phyloP scores from a whole-genome alignment of 2,329 filamentous ascomycete species.

The Emergomyces orientalis region DNA sequence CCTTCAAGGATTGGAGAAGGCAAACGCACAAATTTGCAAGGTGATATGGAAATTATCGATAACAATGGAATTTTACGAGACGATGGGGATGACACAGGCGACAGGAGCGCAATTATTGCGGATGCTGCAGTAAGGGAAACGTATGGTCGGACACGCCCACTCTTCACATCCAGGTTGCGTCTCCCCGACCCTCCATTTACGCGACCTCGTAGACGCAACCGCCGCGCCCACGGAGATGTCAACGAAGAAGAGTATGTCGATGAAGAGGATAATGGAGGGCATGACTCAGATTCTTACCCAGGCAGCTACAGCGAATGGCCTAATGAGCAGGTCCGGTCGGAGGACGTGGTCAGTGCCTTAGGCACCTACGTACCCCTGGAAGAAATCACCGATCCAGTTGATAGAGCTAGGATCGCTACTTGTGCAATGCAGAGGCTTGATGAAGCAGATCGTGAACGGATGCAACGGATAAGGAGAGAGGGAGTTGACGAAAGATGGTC shows the following conservation, averaged over 20 bases:
- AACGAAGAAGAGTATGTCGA: constrained; percentile 17
- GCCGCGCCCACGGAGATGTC: background rate
- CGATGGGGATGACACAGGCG: constrained; percentile 51
- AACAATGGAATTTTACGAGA: constrained; percentile 51
- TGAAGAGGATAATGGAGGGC: constrained; percentile 16
- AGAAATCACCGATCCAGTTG: constrained; percentile 35
- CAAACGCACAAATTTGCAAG: constrained; percentile 54
- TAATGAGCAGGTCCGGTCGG: constrained; percentile 29
- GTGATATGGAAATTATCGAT: constrained; percentile 55
- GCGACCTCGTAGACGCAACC: constrained; percentile 9
- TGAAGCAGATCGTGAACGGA: constrained; percentile 29
- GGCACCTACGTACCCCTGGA: constrained; percentile 34
- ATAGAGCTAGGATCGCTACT: constrained; percentile 33
- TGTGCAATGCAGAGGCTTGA: constrained; percentile 32
- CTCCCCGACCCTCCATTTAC: constrained; percentile 12
- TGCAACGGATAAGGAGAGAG: constrained; percentile 31
- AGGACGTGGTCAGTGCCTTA: constrained; percentile 36
- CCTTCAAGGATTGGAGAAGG: constrained; percentile 54
- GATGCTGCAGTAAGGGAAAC: constrained; percentile 34
- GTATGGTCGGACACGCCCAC: constrained; percentile 24
- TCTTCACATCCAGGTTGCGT: constrained; percentile 11
- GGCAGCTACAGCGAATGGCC: constrained; percentile 30
- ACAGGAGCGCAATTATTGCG: constrained; percentile 52
- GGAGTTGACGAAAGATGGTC: constrained; percentile 63
- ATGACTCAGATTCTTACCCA: constrained; percentile 17